Evolutionary conservation across 768 basidiomycete genomes (phyloP), one percentile per base, ranked within the genome.

Genomic region (Boletus vermiculosoides): DNA sequence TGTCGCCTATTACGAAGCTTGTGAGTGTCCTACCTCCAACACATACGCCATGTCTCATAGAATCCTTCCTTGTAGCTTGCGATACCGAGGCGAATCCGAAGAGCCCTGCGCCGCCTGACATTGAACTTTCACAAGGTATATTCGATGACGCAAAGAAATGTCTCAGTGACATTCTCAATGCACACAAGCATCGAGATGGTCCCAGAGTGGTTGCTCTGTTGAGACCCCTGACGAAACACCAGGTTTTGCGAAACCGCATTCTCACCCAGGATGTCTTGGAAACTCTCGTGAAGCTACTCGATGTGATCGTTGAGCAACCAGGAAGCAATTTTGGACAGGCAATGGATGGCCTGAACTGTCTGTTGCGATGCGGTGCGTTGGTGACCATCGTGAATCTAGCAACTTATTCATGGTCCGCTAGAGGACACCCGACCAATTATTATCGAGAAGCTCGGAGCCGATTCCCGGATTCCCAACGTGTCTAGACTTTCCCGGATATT

Each of bases 141-240:
- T 56, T 63, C 18, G 40, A 65, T 15, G 52, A 58, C 8, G 68
- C 65, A n/a, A 61, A 49, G 61, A 18, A 44, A 22, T 59, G 58
- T 40, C 39, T 68, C 12, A 37, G 34, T 8, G 13, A 9, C 6
- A 62, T 68, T 30, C 22, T 69, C 7, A 30, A n/a, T 7, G 12
- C 5, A 12, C 65, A 49, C 34, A 57, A 52, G 12, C 67, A 68
- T 36, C 57, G 58, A 15, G 60, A 69, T 31, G 54, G 56, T 28
- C 53, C 58, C 9, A 59, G 65, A 52, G 67, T 63, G 4, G 37
- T 68, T 9, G 58, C 67, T 28, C 64, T 68, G n/a, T 33, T 68
- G 28, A 50, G 59, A 45, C 62, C 62, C n/a, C 39, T 68, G 36
- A 58, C 67, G 20, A 62, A 48, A 34, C 65, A 68, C 46, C 4